phyloP scores from a whole-genome alignment of 495 filamentous ascomycete genomes.

The Venustampulla echinocandica region DNA sequence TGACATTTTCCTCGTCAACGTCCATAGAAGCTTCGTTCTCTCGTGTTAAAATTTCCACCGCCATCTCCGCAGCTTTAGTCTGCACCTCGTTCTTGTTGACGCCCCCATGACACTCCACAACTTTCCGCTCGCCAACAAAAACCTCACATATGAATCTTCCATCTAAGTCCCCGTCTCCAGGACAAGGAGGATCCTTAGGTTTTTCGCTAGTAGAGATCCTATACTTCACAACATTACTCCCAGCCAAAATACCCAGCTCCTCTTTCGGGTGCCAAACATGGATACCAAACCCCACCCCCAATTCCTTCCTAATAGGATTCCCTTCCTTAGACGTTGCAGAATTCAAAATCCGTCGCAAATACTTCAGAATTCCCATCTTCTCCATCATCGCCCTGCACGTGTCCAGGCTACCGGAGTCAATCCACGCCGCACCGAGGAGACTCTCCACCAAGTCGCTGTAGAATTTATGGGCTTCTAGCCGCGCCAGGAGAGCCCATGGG shows the following conservation, averaged over 20 bases:
- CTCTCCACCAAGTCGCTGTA: slow-evolving; percentile 81
- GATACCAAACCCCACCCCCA: slow-evolving; percentile 27
- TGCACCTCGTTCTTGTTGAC: slow-evolving; percentile 45
- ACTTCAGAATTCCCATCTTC: slow-evolving; percentile 53
- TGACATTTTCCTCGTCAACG: no score
- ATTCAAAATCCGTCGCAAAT: slow-evolving; percentile 49
- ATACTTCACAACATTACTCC: slow-evolving; percentile 43
- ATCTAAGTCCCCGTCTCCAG: slow-evolving; percentile 4
- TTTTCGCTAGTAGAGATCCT: slow-evolving; percentile 21
- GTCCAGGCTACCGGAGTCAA: slow-evolving; percentile 62
- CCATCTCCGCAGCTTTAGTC: slow-evolving; percentile 46
- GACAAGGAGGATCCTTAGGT: not conserved
- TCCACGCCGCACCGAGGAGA: slow-evolving; percentile 73
- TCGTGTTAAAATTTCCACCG: slow-evolving; percentile 30
- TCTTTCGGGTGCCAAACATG: slow-evolving; percentile 69
- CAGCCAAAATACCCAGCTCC: slow-evolving; percentile 50
- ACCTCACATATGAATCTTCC: slow-evolving; percentile 24
- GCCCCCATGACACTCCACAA: slow-evolving; percentile 40
- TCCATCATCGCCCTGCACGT: slow-evolving; percentile 51
- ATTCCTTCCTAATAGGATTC: not conserved
- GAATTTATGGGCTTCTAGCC: slow-evolving; percentile 65
- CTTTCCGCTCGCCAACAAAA: slow-evolving; percentile 36
- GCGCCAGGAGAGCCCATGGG: slow-evolving; percentile 66
- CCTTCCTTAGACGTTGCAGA: slow-evolving; percentile 26
- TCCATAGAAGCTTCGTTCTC: no score